Evolutionary conservation across 108 stramenopile genomes (phyloP).

Genomic region (Cylindrotheca fusiformis): DNA sequence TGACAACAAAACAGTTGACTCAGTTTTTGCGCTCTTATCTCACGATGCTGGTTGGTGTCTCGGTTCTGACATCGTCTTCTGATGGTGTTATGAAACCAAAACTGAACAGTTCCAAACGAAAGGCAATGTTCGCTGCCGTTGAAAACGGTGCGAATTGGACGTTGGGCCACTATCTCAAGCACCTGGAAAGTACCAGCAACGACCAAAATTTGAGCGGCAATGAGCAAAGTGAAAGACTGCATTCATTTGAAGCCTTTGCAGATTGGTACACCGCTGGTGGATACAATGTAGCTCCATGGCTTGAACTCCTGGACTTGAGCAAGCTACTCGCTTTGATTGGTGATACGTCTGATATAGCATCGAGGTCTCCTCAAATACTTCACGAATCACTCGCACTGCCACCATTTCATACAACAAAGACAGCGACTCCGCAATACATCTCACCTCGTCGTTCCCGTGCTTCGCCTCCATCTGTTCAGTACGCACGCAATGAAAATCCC

Average conservation of each 20-base stretch:
- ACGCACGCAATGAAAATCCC: background rate
- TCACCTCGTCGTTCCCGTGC: constrained; percentile 7
- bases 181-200: constrained; percentile 27
- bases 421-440: constrained; percentile 18
- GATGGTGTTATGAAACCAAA: constrained; percentile 39
- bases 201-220: constrained; percentile 4
- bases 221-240: constrained; percentile 14
- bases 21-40: constrained; percentile 80
- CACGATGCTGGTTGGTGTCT: constrained; percentile 78
- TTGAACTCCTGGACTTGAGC: constrained; percentile 86
- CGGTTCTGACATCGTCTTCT: constrained; percentile 53
- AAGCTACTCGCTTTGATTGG: constrained; percentile 73
- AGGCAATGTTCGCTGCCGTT: constrained; percentile 63
- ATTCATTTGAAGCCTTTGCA: constrained; percentile 86
- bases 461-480: constrained; percentile 1
- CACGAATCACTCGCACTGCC: constrained; percentile 16
- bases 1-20: constrained; percentile 61
- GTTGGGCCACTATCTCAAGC: constrained; percentile 62
- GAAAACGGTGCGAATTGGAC: constrained; percentile 86
- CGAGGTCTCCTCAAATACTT: constrained; percentile 10
- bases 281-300: constrained; percentile 86
- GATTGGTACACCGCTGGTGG: constrained; percentile 88
- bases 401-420: constrained; percentile 12
- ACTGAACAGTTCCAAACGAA: constrained; percentile 26
- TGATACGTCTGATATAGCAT: constrained; percentile 15